Base-by-base conservation (phyloP, 2,329 filamentous ascomycete genomes). In the Seiridium unicorne region DNA sequence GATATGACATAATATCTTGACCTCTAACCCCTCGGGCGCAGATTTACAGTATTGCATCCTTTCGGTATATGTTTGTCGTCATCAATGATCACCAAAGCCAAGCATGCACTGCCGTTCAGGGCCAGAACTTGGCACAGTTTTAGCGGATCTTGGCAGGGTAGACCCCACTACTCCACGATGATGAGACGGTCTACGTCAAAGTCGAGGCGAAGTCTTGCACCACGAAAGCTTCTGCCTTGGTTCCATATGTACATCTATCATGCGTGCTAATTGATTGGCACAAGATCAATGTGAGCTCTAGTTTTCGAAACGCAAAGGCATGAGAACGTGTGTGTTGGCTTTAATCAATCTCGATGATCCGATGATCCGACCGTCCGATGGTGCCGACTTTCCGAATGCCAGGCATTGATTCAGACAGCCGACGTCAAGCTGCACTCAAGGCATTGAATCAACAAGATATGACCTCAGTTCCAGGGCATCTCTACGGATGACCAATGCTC, bases 151-250 rank as follows among this genome's bases (percentile, higher is more conserved):
- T 53, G 49, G 49, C 49, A 53, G 49, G 34, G 49, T 34, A 32
- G 49, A n/a, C 32, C 35, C 49, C 49, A 53, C 49, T 38, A 32
- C 49, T 53, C 49, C 32, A 53, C 49, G 49, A 53, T 53, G 35
- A 53, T 53, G 18, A 34, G 49, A 35, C 38, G 49, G 34, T 36
- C 34, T 53, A 53, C 49, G 49, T 53, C 49, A 53, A 53, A 53
- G 49, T 53, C 34, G 49, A 53, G 49, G 49, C 49, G 34, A 35
- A 13, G 48, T 26, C 48, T 3, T n/a, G 26, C 48, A 51, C 3
- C 48, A 13, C 38, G 13, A 42, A 42, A 7, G 38, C 38, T 8
- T 42, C 38, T 42, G 38, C 38, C 38, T 42, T 42, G 38, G 13
- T 42, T 42, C 7, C 38, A 42, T 42, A 42, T 8, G 38, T 13